Base-by-base conservation (phyloP, 306 rosid genomes). In the Sechiopsis laciniata region DNA sequence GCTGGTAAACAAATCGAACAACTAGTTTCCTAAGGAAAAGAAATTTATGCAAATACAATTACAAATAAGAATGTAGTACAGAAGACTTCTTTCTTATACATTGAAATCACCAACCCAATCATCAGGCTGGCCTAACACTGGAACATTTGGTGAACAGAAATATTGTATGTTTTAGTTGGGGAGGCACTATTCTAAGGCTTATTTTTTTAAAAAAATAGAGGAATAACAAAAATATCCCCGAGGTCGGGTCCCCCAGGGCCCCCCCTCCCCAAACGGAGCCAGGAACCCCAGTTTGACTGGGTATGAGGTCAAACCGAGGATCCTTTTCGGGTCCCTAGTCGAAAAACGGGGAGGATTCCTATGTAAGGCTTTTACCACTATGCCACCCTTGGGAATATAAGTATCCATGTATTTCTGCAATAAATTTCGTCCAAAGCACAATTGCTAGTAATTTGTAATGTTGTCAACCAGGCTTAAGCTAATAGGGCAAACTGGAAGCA, bases 61-160 rank as follows among this genome's bases (percentile, higher is more conserved):
- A 22, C 37, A 50, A 69, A 69, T 3, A 69, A 69, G 73, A 69
- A 69, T 11, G 21, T 50, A 69, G 45, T 13, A 42, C 17, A 45
- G 45, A 66, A 17, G 11, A 66, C 55, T 24, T 60, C 32, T 67
- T 65, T 65, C 22, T n/a, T n/a, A 40, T 10, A 67, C 37, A 55
- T 50, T 50, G 58, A 69, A 69, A 69, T 7, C 58, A 21, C 74
- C 74, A 42, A 42, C 9, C 48, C 48, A 9, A 67, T 46, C 72
- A 66, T 66, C 55, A 19, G 21, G 35, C 4, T 12, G 19, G n/a
- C 12, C 42, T 7, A 69, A 50, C 45, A 37, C 14, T 13, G 29
- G 37, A 66, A 22, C 37, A 68, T 48, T 9, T 45, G 55, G 55
- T 67, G 53, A 65, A 37, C 52, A 8, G 7, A 37, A 19, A 40